Evolutionary conservation across 2,329 filamentous ascomycete genomes (phyloP), one percentile per base, ranked within the genome.

Genomic region (Fusarium succisae): DNA sequence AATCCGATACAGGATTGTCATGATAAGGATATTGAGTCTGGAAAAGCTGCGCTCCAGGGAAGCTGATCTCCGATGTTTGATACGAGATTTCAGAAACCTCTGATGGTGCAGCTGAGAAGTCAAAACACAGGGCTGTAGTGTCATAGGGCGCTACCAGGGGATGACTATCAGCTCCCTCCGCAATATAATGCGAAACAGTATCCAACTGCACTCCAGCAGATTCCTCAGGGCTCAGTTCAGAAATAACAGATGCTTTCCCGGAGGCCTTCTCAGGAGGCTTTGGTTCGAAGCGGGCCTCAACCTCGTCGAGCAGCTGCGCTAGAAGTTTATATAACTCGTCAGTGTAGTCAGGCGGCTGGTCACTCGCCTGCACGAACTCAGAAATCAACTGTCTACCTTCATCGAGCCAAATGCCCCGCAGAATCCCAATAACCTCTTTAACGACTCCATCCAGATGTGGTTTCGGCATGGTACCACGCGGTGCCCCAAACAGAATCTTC

Each of bases 101-200:
- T 14, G 47, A 51, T 1, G 3, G 15, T 14, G 47, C 15, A 14
- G 15, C 28, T 2, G 47, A 51, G 28, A 32, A 32, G 3, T 51
- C 22, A 2, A 10, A 32, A 2, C 4, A 2, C 3, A 18, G 7
- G 5, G 1, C 0, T n/a, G 22, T 5, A 13, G 8, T 50, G 8
- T 32, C 28, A 4, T 13, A 13, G 1, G 15, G 22, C 5, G 47
- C 7, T 3, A 32, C 7, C 1, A n/a, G 11, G 0, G 3, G 3
- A 0, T 50, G 28, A 1, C 15, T n/a, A 3, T 15, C 22, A 13
- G 20, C 0, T 17, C 20, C 20, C 9, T 48, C 26, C 0, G 6
- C 1, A 1, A 22, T 8, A 6, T 4, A 17, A 11, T 15, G 0
- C 3, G 45, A n/a, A 50, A 18, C 0, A 5, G n/a, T 3, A 13